These are phyloP conservation scores for Cymbopogon flexuosus DNA, from an alignment of 202 grass and related monocot genomes.

Conservation along the genomic window DNA sequence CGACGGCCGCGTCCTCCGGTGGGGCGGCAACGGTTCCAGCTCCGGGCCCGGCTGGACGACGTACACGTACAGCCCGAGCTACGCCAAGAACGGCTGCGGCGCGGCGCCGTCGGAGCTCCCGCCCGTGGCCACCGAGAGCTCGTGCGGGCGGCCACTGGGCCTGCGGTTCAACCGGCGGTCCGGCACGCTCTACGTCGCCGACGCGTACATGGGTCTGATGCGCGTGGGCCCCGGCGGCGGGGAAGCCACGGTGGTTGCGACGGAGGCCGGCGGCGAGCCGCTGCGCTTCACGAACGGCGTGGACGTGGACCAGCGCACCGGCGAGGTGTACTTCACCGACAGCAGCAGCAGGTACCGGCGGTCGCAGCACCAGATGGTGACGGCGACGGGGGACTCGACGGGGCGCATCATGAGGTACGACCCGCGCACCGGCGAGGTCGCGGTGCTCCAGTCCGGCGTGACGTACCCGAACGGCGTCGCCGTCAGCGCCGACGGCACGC, in stretches of 20 bases:
- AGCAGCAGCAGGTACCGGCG: neutral
- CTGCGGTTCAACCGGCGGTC: neutral
- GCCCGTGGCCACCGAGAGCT: neutral
- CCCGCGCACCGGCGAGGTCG: neutral
- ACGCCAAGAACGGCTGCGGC: neutral
- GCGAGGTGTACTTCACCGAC: neutral
- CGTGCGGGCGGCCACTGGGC: neutral
- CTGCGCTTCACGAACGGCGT: neutral
- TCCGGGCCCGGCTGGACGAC: neutral
- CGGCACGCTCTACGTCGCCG: neutral
- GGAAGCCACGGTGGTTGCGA: neutral
- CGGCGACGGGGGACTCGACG: neutral
- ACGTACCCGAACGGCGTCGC: neutral
- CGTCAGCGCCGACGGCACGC: neutral
- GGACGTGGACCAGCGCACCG: neutral
- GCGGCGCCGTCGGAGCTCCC: neutral
- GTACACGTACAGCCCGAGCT: conserved; percentile 13
- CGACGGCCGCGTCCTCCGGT: conserved; percentile 1
- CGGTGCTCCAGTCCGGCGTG: neutral
- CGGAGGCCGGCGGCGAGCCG: neutral
- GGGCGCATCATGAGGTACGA: neutral
- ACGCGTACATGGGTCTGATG: conserved; percentile 18
- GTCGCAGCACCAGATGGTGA: neutral
- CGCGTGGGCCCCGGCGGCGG: neutral
- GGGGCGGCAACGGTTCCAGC: neutral